phyloP scores from a whole-genome alignment of 2,329 filamentous ascomycete species.

The Albophoma yamanashiensis region DNA sequence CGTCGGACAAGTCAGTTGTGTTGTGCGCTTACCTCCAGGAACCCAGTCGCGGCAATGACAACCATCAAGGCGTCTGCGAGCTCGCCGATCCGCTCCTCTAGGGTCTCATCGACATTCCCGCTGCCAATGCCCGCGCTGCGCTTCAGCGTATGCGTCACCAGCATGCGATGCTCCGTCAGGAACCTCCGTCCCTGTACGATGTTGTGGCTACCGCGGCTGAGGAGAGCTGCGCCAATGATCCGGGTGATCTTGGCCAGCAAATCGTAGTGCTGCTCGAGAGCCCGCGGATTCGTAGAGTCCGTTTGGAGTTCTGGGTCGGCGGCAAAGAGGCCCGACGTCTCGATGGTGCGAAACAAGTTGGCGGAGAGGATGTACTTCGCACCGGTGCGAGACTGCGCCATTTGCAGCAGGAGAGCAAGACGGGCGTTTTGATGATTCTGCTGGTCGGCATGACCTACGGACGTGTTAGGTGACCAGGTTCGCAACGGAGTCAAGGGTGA shows the following conservation, averaged over 20 bases:
- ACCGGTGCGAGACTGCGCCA: constrained; percentile 75
- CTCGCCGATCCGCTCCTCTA: constrained; percentile 58
- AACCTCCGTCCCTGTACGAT: constrained; percentile 71
- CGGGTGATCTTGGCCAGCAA: constrained; percentile 72
- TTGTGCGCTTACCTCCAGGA: constrained; percentile 61
- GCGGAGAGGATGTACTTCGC: constrained; percentile 81
- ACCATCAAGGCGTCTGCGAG: constrained; percentile 79
- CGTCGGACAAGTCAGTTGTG: background rate
- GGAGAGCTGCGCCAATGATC: constrained; percentile 70
- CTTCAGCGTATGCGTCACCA: constrained; percentile 86
- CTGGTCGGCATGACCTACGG: constrained; percentile 27
- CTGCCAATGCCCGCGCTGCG: constrained; percentile 68
- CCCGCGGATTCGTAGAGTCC: constrained; percentile 56
- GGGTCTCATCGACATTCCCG: constrained; percentile 22
- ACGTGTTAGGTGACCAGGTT: background rate
- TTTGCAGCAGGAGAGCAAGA: constrained; percentile 70
- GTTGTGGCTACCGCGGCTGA: constrained; percentile 75
- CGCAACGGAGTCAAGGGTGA: background rate
- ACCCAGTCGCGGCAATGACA: constrained; percentile 71
- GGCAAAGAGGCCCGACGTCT: constrained; percentile 73
- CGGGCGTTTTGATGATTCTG: constrained; percentile 55
- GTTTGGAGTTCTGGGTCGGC: constrained; percentile 89
- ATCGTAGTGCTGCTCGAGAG: constrained; percentile 72
- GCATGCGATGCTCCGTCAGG: constrained; percentile 68
- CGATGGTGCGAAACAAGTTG: constrained; percentile 73